These are phyloP conservation scores for Lodderomyces metapsilosis DNA, from an alignment of 1,139 yeast species.

Conservation along the genomic window DNA sequence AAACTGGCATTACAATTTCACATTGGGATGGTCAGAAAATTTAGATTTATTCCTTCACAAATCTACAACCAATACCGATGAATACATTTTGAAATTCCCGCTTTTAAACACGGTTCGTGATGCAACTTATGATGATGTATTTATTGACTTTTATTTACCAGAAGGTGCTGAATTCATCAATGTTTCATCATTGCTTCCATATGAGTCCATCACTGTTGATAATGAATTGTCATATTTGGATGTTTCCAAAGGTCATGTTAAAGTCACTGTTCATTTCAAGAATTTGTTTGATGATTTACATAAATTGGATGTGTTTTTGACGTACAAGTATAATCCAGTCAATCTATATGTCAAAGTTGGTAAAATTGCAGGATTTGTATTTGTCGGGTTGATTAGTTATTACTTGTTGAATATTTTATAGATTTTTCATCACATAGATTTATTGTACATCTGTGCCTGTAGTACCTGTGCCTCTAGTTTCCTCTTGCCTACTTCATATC, in stretches of 20 bases:
- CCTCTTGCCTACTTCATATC: not conserved
- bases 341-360: slow-evolving; percentile 65
- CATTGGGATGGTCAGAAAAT: slow-evolving; percentile 83
- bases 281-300: slow-evolving; percentile 73
- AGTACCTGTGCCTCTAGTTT: not conserved
- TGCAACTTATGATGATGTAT: slow-evolving; percentile 62
- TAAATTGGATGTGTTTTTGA: slow-evolving; percentile 54
- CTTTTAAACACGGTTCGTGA: slow-evolving; percentile 71
- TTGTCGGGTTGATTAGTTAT: slow-evolving; percentile 59
- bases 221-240: slow-evolving; percentile 71
- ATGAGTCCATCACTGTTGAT: slow-evolving; percentile 32
- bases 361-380: slow-evolving; percentile 62
- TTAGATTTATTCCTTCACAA: slow-evolving; percentile 53
- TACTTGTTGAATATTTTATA: slow-evolving; percentile 40
- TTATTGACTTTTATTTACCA: slow-evolving; percentile 71
- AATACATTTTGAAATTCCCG: slow-evolving; percentile 67
- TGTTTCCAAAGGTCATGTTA: slow-evolving; percentile 73
- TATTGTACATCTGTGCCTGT: too few species aligned
- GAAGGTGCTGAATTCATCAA: slow-evolving; percentile 75
- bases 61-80: slow-evolving; percentile 34
- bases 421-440: slow-evolving; percentile 2
- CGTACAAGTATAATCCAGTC: slow-evolving; percentile 57
- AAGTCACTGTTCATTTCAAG: slow-evolving; percentile 59
- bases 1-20: slow-evolving; percentile 94
- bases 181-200: slow-evolving; percentile 57